phyloP scores from a whole-genome alignment of 2,329 filamentous ascomycete genomes.

The Colletotrichum lindemuthianum region DNA sequence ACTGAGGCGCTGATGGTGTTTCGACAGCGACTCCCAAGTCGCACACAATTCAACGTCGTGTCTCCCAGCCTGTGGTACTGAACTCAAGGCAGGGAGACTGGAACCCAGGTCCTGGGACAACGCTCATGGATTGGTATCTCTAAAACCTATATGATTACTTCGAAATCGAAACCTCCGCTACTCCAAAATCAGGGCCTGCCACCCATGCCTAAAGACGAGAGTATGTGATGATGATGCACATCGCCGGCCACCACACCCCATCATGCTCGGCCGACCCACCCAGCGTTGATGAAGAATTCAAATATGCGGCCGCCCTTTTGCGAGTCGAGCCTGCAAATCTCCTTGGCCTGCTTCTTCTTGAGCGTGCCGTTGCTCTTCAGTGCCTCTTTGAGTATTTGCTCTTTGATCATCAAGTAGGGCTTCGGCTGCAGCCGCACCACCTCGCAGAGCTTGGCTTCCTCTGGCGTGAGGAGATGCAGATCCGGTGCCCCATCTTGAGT shows the following conservation, averaged over 20 bases:
- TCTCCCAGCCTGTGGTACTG: too few species aligned
- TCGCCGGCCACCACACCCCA: neutral
- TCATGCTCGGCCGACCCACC: conserved; percentile 88
- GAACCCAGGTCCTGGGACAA: neutral
- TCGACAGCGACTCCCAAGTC: too few species aligned
- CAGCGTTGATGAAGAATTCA: conserved; percentile 93
- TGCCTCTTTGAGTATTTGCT: conserved; percentile 89
- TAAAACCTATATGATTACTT: conserved; percentile 8
- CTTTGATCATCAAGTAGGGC: conserved; percentile 94
- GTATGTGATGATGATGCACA: neutral
- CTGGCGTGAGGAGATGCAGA: conserved; percentile 83
- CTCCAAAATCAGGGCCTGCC: conserved; percentile 7
- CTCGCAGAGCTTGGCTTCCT: conserved; percentile 88
- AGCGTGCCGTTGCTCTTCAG: conserved; percentile 87
- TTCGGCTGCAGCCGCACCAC: conserved; percentile 88
- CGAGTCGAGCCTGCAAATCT: conserved; percentile 84
- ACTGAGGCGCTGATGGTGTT: too few species aligned
- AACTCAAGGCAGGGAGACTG: neutral
- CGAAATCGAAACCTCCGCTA: neutral
- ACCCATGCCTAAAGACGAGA: neutral
- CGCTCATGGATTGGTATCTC: conserved; percentile 29
- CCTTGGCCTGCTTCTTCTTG: conserved; percentile 93
- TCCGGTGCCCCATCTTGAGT: conserved; percentile 83
- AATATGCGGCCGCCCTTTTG: conserved; percentile 88
- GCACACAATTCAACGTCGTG: too few species aligned